A percentile compares a stretch with the other conserved stretches of the same genome.
Conservation (phyloP, 2,329 filamentous ascomycete species). For the Trichoderma sp. region DNA sequence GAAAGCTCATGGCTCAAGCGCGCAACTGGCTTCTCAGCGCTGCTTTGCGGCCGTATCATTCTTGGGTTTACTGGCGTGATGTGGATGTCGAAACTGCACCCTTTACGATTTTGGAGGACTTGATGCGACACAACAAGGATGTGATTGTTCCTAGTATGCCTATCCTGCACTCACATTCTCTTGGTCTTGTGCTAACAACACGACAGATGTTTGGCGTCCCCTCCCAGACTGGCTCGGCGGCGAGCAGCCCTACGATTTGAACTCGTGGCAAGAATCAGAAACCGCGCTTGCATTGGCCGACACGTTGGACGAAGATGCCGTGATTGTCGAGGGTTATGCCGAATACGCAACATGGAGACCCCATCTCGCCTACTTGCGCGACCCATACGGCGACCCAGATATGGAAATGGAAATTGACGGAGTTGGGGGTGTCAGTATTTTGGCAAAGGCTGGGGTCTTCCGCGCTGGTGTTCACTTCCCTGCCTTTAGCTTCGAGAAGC, state of each 20-base stretch:
- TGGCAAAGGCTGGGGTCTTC: slow-evolving; percentile 95
- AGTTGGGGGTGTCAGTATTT: slow-evolving; percentile 93
- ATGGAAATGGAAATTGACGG: slow-evolving; percentile 99
- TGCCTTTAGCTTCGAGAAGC: slow-evolving; percentile 97
- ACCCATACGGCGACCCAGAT: slow-evolving; percentile 95
- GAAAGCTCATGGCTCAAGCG: slow-evolving; percentile 97
- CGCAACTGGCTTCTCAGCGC: slow-evolving; percentile 96
- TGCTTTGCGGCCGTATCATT: slow-evolving; percentile 88
- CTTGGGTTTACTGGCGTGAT: slow-evolving; percentile 99
- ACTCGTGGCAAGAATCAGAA: slow-evolving; percentile 99
- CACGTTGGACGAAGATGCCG: slow-evolving; percentile 93
- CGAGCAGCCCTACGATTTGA: slow-evolving; percentile 96
- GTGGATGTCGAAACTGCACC: slow-evolving; percentile 97
- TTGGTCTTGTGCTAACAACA: slow-evolving; percentile 27
- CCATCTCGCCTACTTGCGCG: slow-evolving; percentile 91
- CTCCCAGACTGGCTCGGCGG: slow-evolving; percentile 97
- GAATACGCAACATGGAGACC: slow-evolving; percentile 98
- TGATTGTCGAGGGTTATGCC: slow-evolving; percentile 97
- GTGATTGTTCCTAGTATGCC: slow-evolving; percentile 94
- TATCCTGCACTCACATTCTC: background rate
- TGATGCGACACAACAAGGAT: slow-evolving; percentile 99
- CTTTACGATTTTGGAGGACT: slow-evolving; percentile 91
- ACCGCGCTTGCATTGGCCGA: slow-evolving; percentile 91
- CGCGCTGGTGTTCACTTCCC: slow-evolving; percentile 94
- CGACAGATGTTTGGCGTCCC: slow-evolving; percentile 93